phyloP scores from a whole-genome alignment of 2,329 filamentous ascomycete species.

The Fusarium praegraminearum region DNA sequence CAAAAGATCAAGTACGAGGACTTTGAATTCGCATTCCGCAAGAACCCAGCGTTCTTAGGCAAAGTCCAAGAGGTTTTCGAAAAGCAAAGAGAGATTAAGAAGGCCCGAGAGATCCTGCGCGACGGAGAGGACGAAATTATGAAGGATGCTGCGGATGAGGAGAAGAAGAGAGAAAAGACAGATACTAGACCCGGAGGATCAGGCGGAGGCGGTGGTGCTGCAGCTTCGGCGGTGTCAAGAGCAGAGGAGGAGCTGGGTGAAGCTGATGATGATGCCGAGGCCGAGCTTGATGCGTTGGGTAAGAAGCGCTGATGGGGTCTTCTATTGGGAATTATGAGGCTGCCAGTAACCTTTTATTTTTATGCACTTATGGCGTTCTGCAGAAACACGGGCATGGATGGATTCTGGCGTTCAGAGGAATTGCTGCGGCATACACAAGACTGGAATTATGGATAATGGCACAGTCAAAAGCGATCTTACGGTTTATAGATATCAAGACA shows the following conservation, averaged over 20 bases:
- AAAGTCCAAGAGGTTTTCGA: slow-evolving; percentile 90
- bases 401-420: slow-evolving; percentile 21
- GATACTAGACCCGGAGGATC: slow-evolving; percentile 52
- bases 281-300: slow-evolving; percentile 55
- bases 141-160: slow-evolving; percentile 63
- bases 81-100: slow-evolving; percentile 88
- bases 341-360: background rate
- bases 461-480: slow-evolving; percentile 7
- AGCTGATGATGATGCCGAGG: slow-evolving; percentile 63
- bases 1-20: slow-evolving; percentile 99
- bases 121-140: slow-evolving; percentile 73
- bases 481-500: background rate
- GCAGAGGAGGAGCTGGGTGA: slow-evolving; percentile 66
- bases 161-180: slow-evolving; percentile 53
- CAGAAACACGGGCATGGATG: slow-evolving; percentile 5
- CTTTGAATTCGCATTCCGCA: slow-evolving; percentile 92
- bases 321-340: background rate
- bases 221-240: slow-evolving; percentile 33
- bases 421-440: slow-evolving; percentile 2
- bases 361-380: slow-evolving; percentile 12
- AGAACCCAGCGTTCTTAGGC: slow-evolving; percentile 86
- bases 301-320: slow-evolving; percentile 51
- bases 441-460: slow-evolving; percentile 26
- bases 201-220: background rate
- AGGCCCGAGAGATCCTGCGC: slow-evolving; percentile 80